Evolutionary conservation across 176 grass and related monocot species (phyloP).

Genomic region (Saccharum spontaneum): DNA sequence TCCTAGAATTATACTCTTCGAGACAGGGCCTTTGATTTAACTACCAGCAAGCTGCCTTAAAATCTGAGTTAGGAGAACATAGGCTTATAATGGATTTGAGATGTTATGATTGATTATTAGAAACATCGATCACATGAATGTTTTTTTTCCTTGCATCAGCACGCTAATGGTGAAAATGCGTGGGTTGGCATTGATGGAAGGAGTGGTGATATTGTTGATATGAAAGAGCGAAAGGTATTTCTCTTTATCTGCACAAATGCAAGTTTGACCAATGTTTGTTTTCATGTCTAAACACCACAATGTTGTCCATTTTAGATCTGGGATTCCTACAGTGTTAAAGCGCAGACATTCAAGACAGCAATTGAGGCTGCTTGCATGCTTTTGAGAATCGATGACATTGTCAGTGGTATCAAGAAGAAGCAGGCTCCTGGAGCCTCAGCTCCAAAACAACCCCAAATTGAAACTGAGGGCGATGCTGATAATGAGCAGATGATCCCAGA

Average conservation of each 20-base stretch:
- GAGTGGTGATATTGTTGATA: slow-evolving; percentile 83
- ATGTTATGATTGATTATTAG: background rate
- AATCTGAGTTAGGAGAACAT: background rate
- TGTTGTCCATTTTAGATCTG: slow-evolving; percentile 60
- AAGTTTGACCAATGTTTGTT: background rate
- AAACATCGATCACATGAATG: background rate
- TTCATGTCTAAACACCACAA: background rate
- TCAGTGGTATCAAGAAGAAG: slow-evolving; percentile 95
- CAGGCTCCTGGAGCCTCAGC: slow-evolving; percentile 68
- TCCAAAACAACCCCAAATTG: slow-evolving; percentile 76
- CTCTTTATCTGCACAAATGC: background rate
- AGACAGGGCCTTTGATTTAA: background rate
- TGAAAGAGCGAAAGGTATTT: slow-evolving; percentile 83
- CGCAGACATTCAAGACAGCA: slow-evolving; percentile 98
- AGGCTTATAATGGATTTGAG: background rate
- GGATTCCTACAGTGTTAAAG: slow-evolving; percentile 96
- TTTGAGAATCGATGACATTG: slow-evolving; percentile 93
- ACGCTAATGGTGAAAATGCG: slow-evolving; percentile 90
- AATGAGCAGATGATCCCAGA: slow-evolving; percentile 96
- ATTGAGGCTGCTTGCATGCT: slow-evolving; percentile 96
- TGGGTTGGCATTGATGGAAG: slow-evolving; percentile 95
- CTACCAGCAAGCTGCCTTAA: background rate
- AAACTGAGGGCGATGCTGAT: slow-evolving; percentile 81
- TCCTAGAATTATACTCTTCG: background rate
- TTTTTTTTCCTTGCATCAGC: slow-evolving; percentile 41